phyloP scores from a whole-genome alignment of 116 monocot genomes.

The Dioscorea cayenensis region DNA sequence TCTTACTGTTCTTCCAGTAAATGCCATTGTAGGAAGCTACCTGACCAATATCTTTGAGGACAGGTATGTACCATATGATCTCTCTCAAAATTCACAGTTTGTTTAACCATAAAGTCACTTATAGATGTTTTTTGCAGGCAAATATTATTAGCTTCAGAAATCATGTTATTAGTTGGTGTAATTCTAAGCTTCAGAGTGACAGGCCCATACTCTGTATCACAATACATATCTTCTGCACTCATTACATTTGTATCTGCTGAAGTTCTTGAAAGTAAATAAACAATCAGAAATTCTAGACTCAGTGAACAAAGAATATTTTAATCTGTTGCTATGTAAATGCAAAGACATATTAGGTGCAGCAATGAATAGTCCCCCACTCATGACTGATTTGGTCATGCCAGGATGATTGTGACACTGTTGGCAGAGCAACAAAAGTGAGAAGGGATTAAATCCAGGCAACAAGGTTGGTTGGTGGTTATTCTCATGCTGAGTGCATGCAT shows the following conservation, averaged over 20 bases:
- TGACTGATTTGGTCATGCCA: no score
- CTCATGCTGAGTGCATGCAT: no score
- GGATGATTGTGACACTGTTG: no score
- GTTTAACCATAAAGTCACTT: neutral
- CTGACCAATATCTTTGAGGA: conserved; percentile 45
- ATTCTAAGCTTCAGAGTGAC: conserved; percentile 64
- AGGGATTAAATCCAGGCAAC: no score
- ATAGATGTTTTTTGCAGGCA: conserved; percentile 41
- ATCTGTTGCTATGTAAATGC: no score
- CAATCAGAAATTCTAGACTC: neutral
- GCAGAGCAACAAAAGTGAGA: neutral
- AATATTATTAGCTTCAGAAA: conserved; percentile 73
- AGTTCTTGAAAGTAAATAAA: conserved; percentile 90
- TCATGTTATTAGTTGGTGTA: conserved; percentile 63
- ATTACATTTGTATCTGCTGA: conserved; percentile 91
- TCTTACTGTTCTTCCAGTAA: conserved; percentile 74
- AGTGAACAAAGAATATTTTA: no score
- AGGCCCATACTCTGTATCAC: conserved; percentile 49
- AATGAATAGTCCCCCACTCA: no score
- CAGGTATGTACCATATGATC: conserved; percentile 18
- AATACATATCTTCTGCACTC: conserved; percentile 71
- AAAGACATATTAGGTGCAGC: no score
- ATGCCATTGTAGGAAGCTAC: conserved; percentile 43
- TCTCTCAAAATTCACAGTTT: neutral
- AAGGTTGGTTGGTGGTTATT: no score